phyloP scores from a whole-genome alignment of 2,329 filamentous ascomycete genomes.

The Aureobasidium sp. region DNA sequence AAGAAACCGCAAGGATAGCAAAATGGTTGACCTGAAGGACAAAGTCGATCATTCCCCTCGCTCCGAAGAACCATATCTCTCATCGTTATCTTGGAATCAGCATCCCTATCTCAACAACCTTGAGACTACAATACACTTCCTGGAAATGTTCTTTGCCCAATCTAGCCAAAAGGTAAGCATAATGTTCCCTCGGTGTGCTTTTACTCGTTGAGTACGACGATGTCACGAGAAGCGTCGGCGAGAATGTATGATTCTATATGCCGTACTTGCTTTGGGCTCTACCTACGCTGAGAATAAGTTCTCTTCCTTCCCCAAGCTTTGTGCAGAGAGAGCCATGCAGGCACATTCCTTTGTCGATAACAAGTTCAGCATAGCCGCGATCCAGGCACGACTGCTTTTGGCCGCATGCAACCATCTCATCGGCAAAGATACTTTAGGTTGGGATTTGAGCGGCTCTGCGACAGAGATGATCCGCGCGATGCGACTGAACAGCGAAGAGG shows the following conservation, averaged over 20 bases:
- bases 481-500: conserved; percentile 69
- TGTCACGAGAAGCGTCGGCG: conserved; percentile 32
- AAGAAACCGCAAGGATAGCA: conserved; percentile 22
- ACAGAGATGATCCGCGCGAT: conserved; percentile 65
- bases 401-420: conserved; percentile 71
- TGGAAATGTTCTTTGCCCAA: conserved; percentile 64
- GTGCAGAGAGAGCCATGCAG: conserved; percentile 63
- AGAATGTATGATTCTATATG: conserved; percentile 68
- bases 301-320: conserved; percentile 45
- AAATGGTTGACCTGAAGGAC: conserved; percentile 16
- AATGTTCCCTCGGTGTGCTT: conserved; percentile 62
- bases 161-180: conserved; percentile 61
- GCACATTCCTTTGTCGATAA: conserved; percentile 60
- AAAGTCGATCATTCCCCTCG: conserved; percentile 28
- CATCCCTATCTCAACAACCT: conserved; percentile 62
- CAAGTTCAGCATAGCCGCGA: conserved; percentile 66
- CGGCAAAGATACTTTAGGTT: conserved; percentile 64
- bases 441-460: conserved; percentile 70
- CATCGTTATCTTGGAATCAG: conserved; percentile 48
- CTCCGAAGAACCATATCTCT: conserved; percentile 34
- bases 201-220: conserved; percentile 64
- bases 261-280: conserved; percentile 64
- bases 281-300: conserved; percentile 53
- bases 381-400: conserved; percentile 73
- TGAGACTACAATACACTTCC: conserved; percentile 54